A percentile compares a stretch with the other conserved stretches of the same genome.
These are phyloP conservation scores for Yamadazyma jaroonii DNA, from an alignment of 1,139 yeast genomes.

Conservation along the genomic window DNA sequence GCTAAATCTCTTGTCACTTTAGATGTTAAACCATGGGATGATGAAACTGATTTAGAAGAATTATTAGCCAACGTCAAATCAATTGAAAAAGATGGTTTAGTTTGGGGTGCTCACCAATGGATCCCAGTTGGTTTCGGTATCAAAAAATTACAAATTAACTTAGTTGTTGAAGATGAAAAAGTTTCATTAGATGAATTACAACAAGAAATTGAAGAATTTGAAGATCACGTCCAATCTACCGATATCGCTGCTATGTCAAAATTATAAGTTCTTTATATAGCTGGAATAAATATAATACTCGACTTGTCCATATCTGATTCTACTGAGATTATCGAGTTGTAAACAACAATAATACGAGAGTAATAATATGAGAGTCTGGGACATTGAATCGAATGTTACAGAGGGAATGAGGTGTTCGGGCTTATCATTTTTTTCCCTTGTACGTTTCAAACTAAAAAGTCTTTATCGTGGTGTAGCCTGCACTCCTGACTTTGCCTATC, in stretches of 20 bases:
- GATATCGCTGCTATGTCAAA: slow-evolving; percentile 98
- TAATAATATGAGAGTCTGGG: no score
- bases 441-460: no score
- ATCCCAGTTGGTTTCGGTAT: slow-evolving; percentile 99
- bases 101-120: slow-evolving; percentile 98
- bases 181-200: slow-evolving; percentile 92
- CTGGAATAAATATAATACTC: no score
- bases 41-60: slow-evolving; percentile 92
- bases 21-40: slow-evolving; percentile 99
- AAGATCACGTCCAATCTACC: slow-evolving; percentile 98
- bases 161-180: slow-evolving; percentile 96
- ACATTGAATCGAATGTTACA: no score
- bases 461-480: no score
- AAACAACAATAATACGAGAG: no score
- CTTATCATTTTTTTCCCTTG: no score
- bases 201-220: slow-evolving; percentile 83
- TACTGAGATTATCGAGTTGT: no score
- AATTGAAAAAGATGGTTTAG: slow-evolving; percentile 86
- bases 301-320: no score
- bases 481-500: no score
- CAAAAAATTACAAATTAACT: slow-evolving; percentile 98
- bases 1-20: slow-evolving; percentile 96
- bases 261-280: slow-evolving; percentile 50
- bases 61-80: slow-evolving; percentile 82
- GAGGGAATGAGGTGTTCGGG: no score